Conservation (phyloP, 2,329 filamentous ascomycete genomes). For the Thielaviopsis euricoi region DNA sequence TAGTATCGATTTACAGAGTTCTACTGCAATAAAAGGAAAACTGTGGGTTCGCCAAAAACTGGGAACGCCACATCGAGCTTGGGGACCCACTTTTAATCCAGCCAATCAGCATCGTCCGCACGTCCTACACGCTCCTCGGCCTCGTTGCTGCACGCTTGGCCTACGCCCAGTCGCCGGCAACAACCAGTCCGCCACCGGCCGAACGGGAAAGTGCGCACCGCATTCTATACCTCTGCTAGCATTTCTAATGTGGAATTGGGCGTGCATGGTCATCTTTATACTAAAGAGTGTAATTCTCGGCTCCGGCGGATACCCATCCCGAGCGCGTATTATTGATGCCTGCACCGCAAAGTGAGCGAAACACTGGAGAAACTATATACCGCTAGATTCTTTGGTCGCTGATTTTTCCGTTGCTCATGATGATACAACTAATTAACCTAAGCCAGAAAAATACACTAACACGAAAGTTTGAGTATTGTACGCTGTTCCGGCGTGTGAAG, state of each 20-base stretch:
- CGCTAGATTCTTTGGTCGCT: background rate
- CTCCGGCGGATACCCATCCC: background rate
- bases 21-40: background rate
- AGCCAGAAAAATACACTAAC: slow-evolving; percentile 4
- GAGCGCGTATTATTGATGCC: background rate
- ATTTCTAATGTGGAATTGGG: background rate
- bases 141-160: slow-evolving; percentile 8
- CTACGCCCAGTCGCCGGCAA: background rate
- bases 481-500: background rate
- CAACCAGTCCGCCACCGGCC: background rate
- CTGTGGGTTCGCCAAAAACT: slow-evolving; percentile 5
- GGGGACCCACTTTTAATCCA: slow-evolving; percentile 6
- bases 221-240: background rate
- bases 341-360: background rate
- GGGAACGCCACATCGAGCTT: slow-evolving; percentile 9
- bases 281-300: background rate
- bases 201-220: background rate
- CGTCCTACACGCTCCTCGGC: slow-evolving; percentile 11
- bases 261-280: background rate
- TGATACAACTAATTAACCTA: too few relatives aligned
- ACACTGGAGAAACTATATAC: background rate
- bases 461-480: slow-evolving; percentile 1
- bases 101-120: slow-evolving; percentile 10
- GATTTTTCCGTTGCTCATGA: background rate
- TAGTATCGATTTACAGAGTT: background rate